A percentile compares a stretch with the other conserved stretches of the same genome.
Evolutionary conservation across 192 early-diverging fungal genomes (phyloP).

Genomic region (Linnemannia hyalina): DNA sequence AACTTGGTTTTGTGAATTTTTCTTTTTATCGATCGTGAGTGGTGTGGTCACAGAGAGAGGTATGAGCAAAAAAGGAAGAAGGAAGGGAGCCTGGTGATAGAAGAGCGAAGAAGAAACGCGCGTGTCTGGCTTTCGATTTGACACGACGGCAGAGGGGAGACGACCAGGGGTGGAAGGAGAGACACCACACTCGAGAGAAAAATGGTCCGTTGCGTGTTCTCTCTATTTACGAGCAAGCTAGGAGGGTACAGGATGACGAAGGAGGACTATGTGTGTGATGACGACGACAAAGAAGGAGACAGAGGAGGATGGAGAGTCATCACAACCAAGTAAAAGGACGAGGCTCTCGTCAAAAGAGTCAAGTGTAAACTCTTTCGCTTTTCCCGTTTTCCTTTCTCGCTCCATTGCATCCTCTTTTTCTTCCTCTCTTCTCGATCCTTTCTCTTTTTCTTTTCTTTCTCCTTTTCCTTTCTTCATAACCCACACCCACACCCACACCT

Average conservation of each 20-base stretch:
- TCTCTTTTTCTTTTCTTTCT: neutral
- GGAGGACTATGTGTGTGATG: neutral
- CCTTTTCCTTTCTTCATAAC: neutral
- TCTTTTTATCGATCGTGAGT: neutral
- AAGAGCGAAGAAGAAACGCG: neutral
- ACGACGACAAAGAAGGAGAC: neutral
- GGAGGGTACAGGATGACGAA: too few species aligned
- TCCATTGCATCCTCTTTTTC: neutral
- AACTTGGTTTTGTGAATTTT: neutral
- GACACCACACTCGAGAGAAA: too few species aligned
- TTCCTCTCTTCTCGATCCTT: neutral
- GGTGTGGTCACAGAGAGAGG: neutral
- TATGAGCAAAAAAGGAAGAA: neutral
- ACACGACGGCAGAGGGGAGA: neutral
- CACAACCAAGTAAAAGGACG: neutral
- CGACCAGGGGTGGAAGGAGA: too few species aligned
- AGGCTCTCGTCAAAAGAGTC: neutral
- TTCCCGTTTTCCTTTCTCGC: conserved; percentile 19
- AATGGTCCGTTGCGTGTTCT: too few species aligned
- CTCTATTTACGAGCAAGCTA: too few species aligned
- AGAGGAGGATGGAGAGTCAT: conserved; percentile 1
- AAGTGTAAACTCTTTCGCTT: neutral
- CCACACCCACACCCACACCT: neutral
- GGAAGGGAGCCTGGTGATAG: neutral
- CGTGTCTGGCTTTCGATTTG: conserved; percentile 1